phyloP scores from a whole-genome alignment of 2,329 filamentous ascomycete species.

The Aspergillus fumigatiaffinis region DNA sequence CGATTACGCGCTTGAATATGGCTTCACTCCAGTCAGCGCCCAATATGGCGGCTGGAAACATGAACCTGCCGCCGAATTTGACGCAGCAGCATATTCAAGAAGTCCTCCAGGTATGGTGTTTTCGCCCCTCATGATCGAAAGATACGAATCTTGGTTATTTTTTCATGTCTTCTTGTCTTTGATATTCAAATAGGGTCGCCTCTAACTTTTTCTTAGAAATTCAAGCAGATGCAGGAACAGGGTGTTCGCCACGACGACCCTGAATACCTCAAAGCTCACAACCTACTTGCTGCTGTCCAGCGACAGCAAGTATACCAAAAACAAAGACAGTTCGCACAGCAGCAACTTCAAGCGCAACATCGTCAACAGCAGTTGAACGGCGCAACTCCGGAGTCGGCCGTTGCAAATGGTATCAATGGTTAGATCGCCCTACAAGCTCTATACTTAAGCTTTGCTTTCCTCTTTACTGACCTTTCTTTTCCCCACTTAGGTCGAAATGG shows the following conservation, averaged over 20 bases:
- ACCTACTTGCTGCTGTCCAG: constrained; percentile 69
- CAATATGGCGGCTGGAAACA: constrained; percentile 63
- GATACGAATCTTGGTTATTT: not conserved
- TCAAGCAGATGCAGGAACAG: constrained; percentile 79
- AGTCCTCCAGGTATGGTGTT: constrained; percentile 50
- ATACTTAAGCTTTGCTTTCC: not conserved
- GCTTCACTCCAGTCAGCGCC: constrained; percentile 73
- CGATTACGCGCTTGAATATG: constrained; percentile 53
- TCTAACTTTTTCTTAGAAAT: constrained; percentile 63
- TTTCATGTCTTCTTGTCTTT: not conserved
- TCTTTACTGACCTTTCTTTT: not conserved
- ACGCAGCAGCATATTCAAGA: constrained; percentile 76
- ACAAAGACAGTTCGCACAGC: constrained; percentile 47
- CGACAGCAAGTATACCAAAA: constrained; percentile 58
- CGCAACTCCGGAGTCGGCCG: constrained; percentile 22
- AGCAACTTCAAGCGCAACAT: constrained; percentile 36
- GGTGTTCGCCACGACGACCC: constrained; percentile 79
- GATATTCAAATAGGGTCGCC: not conserved
- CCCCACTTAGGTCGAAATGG: constrained; percentile 30
- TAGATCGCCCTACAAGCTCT: constrained; percentile 12
- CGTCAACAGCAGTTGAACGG: constrained; percentile 48
- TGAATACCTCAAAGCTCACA: constrained; percentile 77
- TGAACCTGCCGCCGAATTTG: constrained; percentile 61
- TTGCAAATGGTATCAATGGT: constrained; percentile 43
- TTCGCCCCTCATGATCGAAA: not conserved